Conservation (phyloP, 495 filamentous ascomycete species). For the Penicillium desertorum region DNA sequence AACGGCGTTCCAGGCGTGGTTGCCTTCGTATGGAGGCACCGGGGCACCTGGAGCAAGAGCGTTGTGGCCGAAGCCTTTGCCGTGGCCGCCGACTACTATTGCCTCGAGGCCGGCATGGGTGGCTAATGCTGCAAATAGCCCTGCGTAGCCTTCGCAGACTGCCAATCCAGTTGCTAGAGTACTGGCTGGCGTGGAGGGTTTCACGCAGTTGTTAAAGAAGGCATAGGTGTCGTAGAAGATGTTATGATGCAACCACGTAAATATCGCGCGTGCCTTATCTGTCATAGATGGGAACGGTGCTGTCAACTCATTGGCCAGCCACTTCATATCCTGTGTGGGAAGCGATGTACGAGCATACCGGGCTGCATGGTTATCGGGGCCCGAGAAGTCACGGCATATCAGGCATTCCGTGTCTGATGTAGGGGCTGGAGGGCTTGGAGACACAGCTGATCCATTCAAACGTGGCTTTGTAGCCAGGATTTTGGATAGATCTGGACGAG, state of each 20-base stretch:
- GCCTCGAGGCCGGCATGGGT: slow-evolving; percentile 69
- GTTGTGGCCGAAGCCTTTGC: slow-evolving; percentile 77
- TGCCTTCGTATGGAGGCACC: slow-evolving; percentile 56
- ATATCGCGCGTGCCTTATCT: slow-evolving; percentile 88
- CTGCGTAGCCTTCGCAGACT: slow-evolving; percentile 90
- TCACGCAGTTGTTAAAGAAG: slow-evolving; percentile 70
- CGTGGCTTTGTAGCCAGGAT: slow-evolving; percentile 56
- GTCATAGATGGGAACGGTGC: slow-evolving; percentile 74
- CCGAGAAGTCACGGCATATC: slow-evolving; percentile 83
- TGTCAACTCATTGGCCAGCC: slow-evolving; percentile 76
- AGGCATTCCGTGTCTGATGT: slow-evolving; percentile 57
- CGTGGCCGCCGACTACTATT: slow-evolving; percentile 72
- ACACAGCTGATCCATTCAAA: slow-evolving; percentile 22
- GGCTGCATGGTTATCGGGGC: slow-evolving; percentile 72
- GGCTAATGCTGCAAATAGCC: slow-evolving; percentile 75
- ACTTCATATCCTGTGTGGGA: slow-evolving; percentile 61
- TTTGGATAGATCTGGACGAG: slow-evolving; percentile 58
- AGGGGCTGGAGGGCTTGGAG: slow-evolving; percentile 16
- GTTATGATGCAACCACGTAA: slow-evolving; percentile 95
- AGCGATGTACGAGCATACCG: slow-evolving; percentile 70
- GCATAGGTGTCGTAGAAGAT: slow-evolving; percentile 75
- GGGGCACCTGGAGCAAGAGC: slow-evolving; percentile 54
- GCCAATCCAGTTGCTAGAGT: slow-evolving; percentile 73
- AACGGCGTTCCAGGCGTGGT: slow-evolving; percentile 93
- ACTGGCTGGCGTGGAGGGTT: slow-evolving; percentile 63